Base-by-base conservation (phyloP, 352 stramenopile species). In the Phytophthora syringae region DNA sequence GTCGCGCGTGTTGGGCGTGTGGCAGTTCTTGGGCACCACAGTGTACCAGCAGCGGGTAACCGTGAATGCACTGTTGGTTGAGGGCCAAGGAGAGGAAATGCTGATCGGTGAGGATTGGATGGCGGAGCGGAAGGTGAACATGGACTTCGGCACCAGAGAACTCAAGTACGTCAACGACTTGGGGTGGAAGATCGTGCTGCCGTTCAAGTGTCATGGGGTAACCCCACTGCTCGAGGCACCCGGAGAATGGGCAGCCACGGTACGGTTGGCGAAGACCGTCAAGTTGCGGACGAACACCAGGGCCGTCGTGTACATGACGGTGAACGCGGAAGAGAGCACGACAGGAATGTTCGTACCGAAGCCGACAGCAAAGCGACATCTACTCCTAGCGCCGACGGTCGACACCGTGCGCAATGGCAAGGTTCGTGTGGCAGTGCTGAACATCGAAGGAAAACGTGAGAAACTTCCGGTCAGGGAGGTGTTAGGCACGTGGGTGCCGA, bases 401-500 rank as follows among this genome's bases (percentile, higher is more conserved):
- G 27, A 34, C 12, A 36, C 56, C 0, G 24, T 32, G 1, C 1
- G 27, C 0, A 25, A 61, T 5, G 28, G 53, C 0, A 44, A 63
- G 15, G n/a, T 47, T 1, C n/a, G 49, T 4, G 43, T 63, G 0
- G 55, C 64, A 13, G 32, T 70, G 7, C 16, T 70, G 39, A 70
- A 61, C n/a, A 22, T 70, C 2, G 15, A 52, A 20, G 62, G 62
- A 5, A 1, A 34, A 36, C 28, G 20, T 1, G 7, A 40, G 30
- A 37, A 64, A 56, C 21, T 49, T 53, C 21, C 56, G 32, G 27
- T 32, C 16, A 27, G 50, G 30, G 21, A 43, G 24, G 25, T 25
- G 1, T 27, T 67, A 0, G 64, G 64, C 7, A 59, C 43, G 2
- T 67, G 64, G 64, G 30, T 67, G 4, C 64, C 64, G 7, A 21